Conservation (phyloP, 2,329 filamentous ascomycete genomes). For the Pseudophaeomoniella oleicola region DNA sequence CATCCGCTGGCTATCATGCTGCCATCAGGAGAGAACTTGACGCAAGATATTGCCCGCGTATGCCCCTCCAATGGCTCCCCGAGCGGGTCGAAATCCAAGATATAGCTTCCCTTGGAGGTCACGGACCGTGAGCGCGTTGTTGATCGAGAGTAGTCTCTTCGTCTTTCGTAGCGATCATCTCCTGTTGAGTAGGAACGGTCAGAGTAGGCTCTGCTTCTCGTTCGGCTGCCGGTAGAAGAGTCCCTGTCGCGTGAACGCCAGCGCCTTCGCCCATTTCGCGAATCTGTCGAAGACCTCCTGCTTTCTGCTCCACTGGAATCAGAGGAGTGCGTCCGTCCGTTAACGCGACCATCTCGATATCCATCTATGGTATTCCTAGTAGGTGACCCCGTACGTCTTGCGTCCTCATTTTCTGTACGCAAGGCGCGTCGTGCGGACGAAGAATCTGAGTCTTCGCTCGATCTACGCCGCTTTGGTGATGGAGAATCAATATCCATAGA, state of each 20-base stretch:
- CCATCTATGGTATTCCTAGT: too few species aligned
- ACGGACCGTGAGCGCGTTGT: not conserved
- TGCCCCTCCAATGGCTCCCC: slow-evolving; percentile 4
- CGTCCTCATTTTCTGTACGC: too few species aligned
- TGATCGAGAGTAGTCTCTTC: not conserved
- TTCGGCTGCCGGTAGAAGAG: not conserved
- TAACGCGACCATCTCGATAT: too few species aligned
- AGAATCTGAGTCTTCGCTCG: not conserved
- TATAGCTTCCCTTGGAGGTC: not conserved
- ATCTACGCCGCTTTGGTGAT: not conserved
- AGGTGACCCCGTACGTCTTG: too few species aligned
- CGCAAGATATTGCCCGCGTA: slow-evolving; percentile 60
- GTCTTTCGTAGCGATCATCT: too few species aligned
- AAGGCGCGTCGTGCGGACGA: not conserved
- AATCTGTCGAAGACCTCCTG: not conserved
- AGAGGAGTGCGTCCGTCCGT: not conserved
- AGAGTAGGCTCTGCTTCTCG: too few species aligned
- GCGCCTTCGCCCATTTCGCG: not conserved
- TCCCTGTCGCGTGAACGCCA: not conserved
- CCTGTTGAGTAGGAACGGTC: too few species aligned
- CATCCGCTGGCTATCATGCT: slow-evolving; percentile 77
- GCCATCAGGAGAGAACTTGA: slow-evolving; percentile 83
- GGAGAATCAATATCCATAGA: not conserved
- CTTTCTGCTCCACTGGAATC: not conserved
- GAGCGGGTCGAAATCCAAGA: not conserved